Evolutionary conservation across 805 yeast genomes (phyloP).

Genomic region (Saturnispora dispora): DNA sequence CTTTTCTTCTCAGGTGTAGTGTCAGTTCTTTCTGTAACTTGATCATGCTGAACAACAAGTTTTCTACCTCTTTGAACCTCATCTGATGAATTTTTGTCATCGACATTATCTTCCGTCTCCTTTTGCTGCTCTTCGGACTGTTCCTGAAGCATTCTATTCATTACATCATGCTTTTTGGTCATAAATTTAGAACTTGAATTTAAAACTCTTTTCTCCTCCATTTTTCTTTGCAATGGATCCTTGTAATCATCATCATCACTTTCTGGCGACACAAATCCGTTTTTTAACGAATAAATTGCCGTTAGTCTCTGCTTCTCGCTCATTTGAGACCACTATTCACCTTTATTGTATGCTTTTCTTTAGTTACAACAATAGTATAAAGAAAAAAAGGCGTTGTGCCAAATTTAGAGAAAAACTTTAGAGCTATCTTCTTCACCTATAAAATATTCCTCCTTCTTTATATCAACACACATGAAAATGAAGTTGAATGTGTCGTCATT

Average conservation of each 20-base stretch:
- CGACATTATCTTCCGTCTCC: slow-evolving; percentile 20
- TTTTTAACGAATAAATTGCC: not conserved
- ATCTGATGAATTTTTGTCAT: slow-evolving; percentile 15
- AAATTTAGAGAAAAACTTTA: not conserved
- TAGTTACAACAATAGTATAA: not conserved
- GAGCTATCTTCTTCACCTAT: not conserved
- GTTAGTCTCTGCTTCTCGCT: not conserved
- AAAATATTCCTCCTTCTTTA: not conserved
- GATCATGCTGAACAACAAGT: not conserved
- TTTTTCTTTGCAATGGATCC: not conserved
- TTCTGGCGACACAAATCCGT: not conserved
- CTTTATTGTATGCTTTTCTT: not conserved
- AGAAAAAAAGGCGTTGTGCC: not conserved
- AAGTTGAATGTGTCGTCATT: not conserved
- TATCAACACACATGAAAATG: not conserved
- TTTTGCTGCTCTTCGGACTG: slow-evolving; percentile 46
- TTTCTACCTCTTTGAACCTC: slow-evolving; percentile 13
- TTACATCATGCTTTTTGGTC: slow-evolving; percentile 3
- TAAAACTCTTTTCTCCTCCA: not conserved
- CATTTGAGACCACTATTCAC: not conserved
- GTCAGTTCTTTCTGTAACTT: not conserved
- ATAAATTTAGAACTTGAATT: slow-evolving; percentile 13
- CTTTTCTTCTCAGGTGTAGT: slow-evolving; percentile 5
- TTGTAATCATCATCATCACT: not conserved
- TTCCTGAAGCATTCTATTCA: slow-evolving; percentile 16